Evolutionary conservation across 2,329 filamentous ascomycete species (phyloP).

Genomic region (Chalaropsis thielavioides): DNA sequence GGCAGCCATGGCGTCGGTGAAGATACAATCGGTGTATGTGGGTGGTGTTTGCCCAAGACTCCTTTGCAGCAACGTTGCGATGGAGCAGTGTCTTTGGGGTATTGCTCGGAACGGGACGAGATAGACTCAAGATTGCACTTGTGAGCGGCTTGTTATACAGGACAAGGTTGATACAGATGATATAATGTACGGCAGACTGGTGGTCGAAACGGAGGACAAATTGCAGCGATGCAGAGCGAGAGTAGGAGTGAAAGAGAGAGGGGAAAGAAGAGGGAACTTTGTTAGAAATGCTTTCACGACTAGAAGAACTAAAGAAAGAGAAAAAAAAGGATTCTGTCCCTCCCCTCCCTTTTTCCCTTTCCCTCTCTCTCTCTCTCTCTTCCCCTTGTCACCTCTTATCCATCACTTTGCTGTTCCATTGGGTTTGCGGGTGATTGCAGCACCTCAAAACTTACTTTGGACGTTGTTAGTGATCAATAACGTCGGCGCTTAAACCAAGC

Average conservation of each 20-base stretch:
- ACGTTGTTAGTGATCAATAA: conserved; percentile 16
- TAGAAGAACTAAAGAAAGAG: not conserved
- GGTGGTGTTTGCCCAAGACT: not conserved
- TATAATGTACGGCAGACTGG: not conserved
- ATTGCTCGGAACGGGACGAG: not conserved
- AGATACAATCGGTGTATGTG: not conserved
- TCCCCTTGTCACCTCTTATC: not conserved
- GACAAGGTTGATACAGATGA: not conserved
- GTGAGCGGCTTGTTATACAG: not conserved
- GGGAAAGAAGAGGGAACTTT: not conserved
- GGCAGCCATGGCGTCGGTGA: conserved; percentile 29
- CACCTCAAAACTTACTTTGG: not conserved
- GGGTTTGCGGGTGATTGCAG: conserved; percentile 9
- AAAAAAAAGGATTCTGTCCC: conserved; percentile 8
- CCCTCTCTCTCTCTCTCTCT: not conserved
- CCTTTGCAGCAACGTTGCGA: not conserved
- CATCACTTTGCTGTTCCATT: not conserved
- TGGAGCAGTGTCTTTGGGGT: not conserved
- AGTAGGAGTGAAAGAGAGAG: not conserved
- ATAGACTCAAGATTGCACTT: not conserved
- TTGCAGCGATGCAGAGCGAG: not conserved
- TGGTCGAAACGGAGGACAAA: not conserved
- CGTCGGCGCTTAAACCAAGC: conserved; percentile 17
- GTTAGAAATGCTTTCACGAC: not conserved
- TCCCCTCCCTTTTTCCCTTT: not conserved